These are phyloP conservation scores for Apiotrichum sp. DNA, from an alignment of 1,284 basidiomycete species.

Conservation along the genomic window DNA sequence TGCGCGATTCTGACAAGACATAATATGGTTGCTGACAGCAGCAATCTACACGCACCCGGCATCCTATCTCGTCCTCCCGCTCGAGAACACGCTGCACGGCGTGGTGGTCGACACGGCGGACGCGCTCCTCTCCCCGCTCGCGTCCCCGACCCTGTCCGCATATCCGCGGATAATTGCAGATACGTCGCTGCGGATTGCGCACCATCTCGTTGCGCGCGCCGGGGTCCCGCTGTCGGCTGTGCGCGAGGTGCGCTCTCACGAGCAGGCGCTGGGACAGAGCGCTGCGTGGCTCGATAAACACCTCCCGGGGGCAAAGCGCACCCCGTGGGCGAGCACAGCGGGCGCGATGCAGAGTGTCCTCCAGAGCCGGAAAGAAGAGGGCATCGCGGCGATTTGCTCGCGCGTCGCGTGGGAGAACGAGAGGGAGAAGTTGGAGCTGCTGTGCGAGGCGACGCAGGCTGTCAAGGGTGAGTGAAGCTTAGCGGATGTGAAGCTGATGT, in stretches of 20 bases:
- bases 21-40: slow-evolving; percentile 1
- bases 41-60: slow-evolving; percentile 25
- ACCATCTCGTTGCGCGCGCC: slow-evolving; percentile 38
- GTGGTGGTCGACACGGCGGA: slow-evolving; percentile 44
- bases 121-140: slow-evolving; percentile 19
- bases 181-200: slow-evolving; percentile 32
- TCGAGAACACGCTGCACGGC: slow-evolving; percentile 47
- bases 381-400: slow-evolving; percentile 43
- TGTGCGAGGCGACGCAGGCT: slow-evolving; percentile 39
- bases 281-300: slow-evolving; percentile 26
- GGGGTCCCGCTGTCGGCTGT: slow-evolving; percentile 33
- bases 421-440: slow-evolving; percentile 27
- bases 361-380: slow-evolving; percentile 4
- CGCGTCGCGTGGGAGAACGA: slow-evolving; percentile 26
- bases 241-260: slow-evolving; percentile 40
- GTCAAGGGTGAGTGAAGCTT: slow-evolving; percentile 27
- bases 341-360: slow-evolving; percentile 31
- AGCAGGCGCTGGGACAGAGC: slow-evolving; percentile 48
- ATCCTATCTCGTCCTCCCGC: slow-evolving; percentile 36
- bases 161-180: slow-evolving; percentile 11
- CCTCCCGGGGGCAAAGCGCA: slow-evolving; percentile 29
- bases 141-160: background rate
- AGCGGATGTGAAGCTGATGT: background rate
- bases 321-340: slow-evolving; percentile 37
- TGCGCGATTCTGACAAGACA: background rate